Evolutionary conservation across 2,329 filamentous ascomycete species (phyloP).

Genomic region (Fusarium sp.): DNA sequence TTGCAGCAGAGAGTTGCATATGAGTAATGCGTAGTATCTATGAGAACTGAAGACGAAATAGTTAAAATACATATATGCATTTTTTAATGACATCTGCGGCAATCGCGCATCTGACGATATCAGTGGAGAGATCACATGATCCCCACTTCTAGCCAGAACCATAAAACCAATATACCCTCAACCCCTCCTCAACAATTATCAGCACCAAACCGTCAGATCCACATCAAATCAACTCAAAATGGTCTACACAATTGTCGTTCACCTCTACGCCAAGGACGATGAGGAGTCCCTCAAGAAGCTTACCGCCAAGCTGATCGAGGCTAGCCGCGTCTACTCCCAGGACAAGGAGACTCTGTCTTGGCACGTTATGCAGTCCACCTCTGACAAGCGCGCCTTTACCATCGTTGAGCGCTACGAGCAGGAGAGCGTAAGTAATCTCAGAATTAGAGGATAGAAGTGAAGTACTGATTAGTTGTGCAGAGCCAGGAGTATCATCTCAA

Average conservation of each 20-base stretch:
- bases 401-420: conserved; percentile 80
- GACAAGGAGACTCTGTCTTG: conserved; percentile 77
- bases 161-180: conserved; percentile 25
- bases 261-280: conserved; percentile 76
- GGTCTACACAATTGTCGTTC: conserved; percentile 77
- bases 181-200: conserved; percentile 17
- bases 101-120: conserved; percentile 22
- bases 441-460: too few relatives aligned
- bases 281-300: conserved; percentile 72
- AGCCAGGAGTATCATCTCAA: conserved; percentile 72
- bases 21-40: accelerated
- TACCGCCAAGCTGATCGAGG: conserved; percentile 78
- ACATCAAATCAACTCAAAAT: conserved; percentile 52
- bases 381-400: conserved; percentile 76
- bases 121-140: conserved; percentile 39
- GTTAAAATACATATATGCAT: not conserved
- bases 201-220: not conserved
- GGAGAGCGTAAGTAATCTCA: conserved; percentile 63
- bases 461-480: conserved; percentile 42
- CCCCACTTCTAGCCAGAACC: conserved; percentile 11
- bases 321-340: conserved; percentile 76
- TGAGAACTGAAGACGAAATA: accelerated
- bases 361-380: conserved; percentile 81
- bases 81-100: not conserved
- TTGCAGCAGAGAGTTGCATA: not conserved